Percentiles rank a stretch among this genome's conserved stretches.
Conservation (phyloP, 2,329 filamentous ascomycete species). For the Penicillium concentricum region DNA sequence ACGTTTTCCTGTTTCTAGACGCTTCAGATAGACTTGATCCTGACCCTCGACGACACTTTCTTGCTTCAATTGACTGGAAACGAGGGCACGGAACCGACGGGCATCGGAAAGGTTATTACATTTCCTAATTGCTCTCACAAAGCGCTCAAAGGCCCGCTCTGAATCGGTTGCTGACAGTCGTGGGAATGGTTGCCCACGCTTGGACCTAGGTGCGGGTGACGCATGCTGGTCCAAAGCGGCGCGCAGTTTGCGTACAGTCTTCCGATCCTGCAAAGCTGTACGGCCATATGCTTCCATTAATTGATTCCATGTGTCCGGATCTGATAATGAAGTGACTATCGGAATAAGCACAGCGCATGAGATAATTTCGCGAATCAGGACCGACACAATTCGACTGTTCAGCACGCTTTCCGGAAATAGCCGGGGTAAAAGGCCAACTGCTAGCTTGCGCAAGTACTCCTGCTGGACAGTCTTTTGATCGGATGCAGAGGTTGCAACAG, state of each 20-base stretch:
- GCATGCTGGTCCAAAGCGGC: conserved; percentile 93
- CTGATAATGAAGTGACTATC: conserved; percentile 73
- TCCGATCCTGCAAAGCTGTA: conserved; percentile 87
- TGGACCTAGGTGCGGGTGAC: conserved; percentile 68
- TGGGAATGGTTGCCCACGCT: conserved; percentile 69
- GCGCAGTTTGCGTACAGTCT: conserved; percentile 86
- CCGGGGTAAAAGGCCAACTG: conserved; percentile 68
- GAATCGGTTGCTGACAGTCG: conserved; percentile 78
- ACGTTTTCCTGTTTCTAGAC: conserved; percentile 86
- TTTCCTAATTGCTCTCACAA: conserved; percentile 83
- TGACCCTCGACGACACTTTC: conserved; percentile 76
- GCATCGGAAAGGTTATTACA: conserved; percentile 91
- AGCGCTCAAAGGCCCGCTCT: conserved; percentile 90
- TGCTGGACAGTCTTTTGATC: conserved; percentile 85
- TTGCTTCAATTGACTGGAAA: conserved; percentile 85
- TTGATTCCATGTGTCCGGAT: conserved; percentile 98
- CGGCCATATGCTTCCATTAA: conserved; percentile 85
- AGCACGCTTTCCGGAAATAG: conserved; percentile 72
- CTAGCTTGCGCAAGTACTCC: conserved; percentile 77
- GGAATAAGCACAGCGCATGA: conserved; percentile 86
- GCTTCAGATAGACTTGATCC: conserved; percentile 81
- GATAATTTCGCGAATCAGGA: conserved; percentile 85
- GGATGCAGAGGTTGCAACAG: conserved; percentile 76
- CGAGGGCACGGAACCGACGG: conserved; percentile 84
- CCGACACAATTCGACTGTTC: conserved; percentile 75